Conservation (phyloP, 768 basidiomycete species). For the Dacryopinax spathularia region DNA sequence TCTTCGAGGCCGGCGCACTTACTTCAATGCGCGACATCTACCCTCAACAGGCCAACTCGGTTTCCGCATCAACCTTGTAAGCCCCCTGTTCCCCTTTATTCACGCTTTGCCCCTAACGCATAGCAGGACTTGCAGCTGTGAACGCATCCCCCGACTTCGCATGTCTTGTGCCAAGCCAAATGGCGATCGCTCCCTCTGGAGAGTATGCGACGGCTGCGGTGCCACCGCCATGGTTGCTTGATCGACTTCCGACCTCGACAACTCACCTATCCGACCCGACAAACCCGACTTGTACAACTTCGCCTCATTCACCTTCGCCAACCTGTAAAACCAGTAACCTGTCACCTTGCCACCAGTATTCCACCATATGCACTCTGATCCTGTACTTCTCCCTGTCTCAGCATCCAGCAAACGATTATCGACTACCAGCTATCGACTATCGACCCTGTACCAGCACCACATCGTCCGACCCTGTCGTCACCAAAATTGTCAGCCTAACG, state of each 20-base stretch:
- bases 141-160: background rate
- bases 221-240: background rate
- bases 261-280: background rate
- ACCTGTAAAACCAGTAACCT: conserved; percentile 1
- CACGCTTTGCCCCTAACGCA: background rate
- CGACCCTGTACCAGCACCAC: background rate
- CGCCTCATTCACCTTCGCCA: background rate
- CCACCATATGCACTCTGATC: background rate
- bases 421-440: background rate
- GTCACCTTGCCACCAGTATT: too few species aligned
- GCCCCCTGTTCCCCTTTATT: background rate
- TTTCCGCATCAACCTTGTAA: background rate
- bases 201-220: background rate
- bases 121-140: background rate
- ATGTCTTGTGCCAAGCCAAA: background rate
- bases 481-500: background rate
- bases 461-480: background rate
- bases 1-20: background rate
- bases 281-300: background rate
- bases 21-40: background rate
- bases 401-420: background rate
- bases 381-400: conserved; percentile 4
- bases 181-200: background rate
- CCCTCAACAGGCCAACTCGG: background rate
- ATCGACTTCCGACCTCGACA: too few species aligned